Evolutionary conservation across 345 rosid species (phyloP), one percentile per base, ranked within the genome.

Genomic region (Euphorbia lathyris): DNA sequence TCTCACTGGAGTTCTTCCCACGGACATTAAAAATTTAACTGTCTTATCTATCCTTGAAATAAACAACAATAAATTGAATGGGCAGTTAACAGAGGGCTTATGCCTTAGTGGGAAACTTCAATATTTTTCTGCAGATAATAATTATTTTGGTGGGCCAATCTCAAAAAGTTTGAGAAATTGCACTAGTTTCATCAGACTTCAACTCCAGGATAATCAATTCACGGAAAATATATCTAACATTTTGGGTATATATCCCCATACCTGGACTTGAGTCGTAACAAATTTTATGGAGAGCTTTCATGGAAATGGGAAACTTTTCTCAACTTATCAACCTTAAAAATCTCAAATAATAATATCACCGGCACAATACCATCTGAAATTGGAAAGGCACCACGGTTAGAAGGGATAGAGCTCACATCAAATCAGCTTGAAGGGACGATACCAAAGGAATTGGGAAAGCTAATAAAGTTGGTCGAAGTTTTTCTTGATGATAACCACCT

Each of bases 191-290:
- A 10, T 66, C 9, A 76, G 81, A 42, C 62, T 78, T 14, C 40
- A 73, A 14, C 65, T 81, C 12, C 25, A 77, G 1, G 10, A 53
- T n/a, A 83, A 83, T 29, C 58, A 58, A 11, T 65, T 81, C 25
- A 51, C 56, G 3, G 84, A 81, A 13, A 68, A 75, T 52, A 45
- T 83, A 19, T 55, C 72, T 4, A 74, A n/a, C 65, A 23, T 25
- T 81, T 80, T 8, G 77, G 85, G 0, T 40, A 65, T 4, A n/a
- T 77, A 72, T 55, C 82, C 80, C 0, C 32, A 67, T 27, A 68
- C 29, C 9, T 72, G 9, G 85, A 81, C 53, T 50, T 83, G 58
- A 81, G 78, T 57, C 5, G 67, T 61, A 84, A 84, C 62, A 65
- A 40, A 19, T 71, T 84, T 16, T 43, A 57, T 0, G 85, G 85